Evolutionary conservation across 2,329 filamentous ascomycete genomes (phyloP), one percentile per base, ranked within the genome.

Genomic region (Mollisiaceae sp.): DNA sequence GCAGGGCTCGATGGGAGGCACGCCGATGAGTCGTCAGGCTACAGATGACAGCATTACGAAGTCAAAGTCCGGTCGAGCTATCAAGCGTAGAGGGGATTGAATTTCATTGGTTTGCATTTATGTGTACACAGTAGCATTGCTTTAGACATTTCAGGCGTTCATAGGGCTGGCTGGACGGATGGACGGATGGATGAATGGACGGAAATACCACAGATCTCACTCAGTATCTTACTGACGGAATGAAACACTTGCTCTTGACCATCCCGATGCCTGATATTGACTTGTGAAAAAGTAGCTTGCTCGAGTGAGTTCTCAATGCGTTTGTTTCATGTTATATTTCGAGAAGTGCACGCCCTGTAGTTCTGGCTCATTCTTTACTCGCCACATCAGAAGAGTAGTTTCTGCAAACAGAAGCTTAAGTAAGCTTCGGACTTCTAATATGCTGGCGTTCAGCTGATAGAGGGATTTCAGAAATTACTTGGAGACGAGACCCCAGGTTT

Each of bases 1-100:
- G 11, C 60, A 61, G 47, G 64, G 64, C 12, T 61, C 65, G 27
- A 60, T 65, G 41, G 65, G 65, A 43, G 62, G 66, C 18, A 63
- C 55, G 41, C 50, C 59, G 35, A 67, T 63, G 58, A 61, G 61
- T 27, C 52, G 59, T 15, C 60, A 64, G 20, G 65, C 64, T 35
- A 64, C 67, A 22, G 64, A 65, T 57, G 65, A 69, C 27, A 62
- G 62, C 39, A 62, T 60, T 4, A 59, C 43, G 27, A 52, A 54
- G 45, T 8, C n/a, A 12, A 50, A 35, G 50, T 54, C 50, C 32
- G 22, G 22, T 4, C 9, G 50, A 2, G 50, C 45, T 11, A 50
- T 22, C 8, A 20, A 18, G 45, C n/a, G n/a, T 12, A 50, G 45
- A 50, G 20, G n/a, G 11, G 45, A 11, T 50, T 22, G 18, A 11